Conservation (phyloP, 441 rosid genomes). For the Erodium trifolium region DNA sequence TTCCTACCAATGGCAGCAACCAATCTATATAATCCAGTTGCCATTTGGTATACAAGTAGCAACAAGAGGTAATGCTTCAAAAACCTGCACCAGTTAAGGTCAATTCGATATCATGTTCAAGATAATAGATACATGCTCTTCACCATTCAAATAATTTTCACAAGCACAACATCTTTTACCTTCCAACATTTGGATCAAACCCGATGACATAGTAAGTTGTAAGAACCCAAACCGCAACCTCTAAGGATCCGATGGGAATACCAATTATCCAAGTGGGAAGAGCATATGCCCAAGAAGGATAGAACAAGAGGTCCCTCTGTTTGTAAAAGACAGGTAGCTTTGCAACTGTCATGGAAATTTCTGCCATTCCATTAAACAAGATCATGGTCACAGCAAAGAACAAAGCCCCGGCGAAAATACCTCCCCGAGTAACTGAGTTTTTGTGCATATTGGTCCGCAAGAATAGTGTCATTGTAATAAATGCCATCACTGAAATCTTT, state of each 20-base stretch:
- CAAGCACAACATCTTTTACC: conserved; percentile 27
- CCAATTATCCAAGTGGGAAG: conserved; percentile 69
- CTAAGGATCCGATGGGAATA: conserved; percentile 51
- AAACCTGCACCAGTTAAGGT: too few species aligned
- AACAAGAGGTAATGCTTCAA: conserved; percentile 43
- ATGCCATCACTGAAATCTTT: conserved; percentile 46
- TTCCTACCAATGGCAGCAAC: conserved; percentile 58
- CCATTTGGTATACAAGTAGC: conserved; percentile 50
- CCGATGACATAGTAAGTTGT: conserved; percentile 71
- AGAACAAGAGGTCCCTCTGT: conserved; percentile 24
- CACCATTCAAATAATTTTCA: too few species aligned
- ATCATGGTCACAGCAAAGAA: conserved; percentile 38
- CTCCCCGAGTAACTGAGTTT: conserved; percentile 37
- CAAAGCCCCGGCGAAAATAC: conserved; percentile 42
- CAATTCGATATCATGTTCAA: too few species aligned
- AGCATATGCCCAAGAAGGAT: conserved; percentile 66
- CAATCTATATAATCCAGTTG: conserved; percentile 52
- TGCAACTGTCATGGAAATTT: conserved; percentile 58
- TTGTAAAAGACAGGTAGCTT: conserved; percentile 85
- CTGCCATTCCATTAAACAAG: conserved; percentile 66
- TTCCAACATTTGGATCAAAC: conserved; percentile 51
- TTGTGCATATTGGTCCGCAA: conserved; percentile 51
- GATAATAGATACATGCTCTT: too few species aligned
- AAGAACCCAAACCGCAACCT: conserved; percentile 60
- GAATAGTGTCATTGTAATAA: conserved; percentile 19